Percentiles rank a stretch among this genome's conserved stretches.
phyloP scores from a whole-genome alignment of 345 rosid genomes.

The Gossypium bickii region DNA sequence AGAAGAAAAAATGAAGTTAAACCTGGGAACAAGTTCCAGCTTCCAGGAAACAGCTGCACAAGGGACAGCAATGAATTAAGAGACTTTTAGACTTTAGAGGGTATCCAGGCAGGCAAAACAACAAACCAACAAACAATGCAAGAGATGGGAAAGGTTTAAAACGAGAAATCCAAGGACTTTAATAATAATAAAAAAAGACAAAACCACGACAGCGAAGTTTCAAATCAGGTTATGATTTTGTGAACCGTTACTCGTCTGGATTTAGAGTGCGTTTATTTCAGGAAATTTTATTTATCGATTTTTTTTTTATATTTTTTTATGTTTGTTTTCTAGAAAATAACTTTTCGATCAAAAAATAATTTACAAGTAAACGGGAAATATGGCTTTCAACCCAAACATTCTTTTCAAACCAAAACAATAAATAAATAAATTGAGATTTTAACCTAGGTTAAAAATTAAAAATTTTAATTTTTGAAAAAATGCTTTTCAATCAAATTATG shows the following conservation, averaged over 20 bases:
- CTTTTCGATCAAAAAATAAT: too few species aligned
- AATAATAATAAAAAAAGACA: not conserved
- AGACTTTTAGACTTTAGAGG: not conserved
- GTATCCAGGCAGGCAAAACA: not conserved
- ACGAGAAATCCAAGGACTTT: not conserved
- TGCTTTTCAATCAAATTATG: too few species aligned
- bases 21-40: not conserved
- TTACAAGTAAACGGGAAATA: too few species aligned
- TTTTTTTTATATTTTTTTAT: too few species aligned
- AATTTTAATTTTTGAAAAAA: too few species aligned
- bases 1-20: not conserved
- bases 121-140: not conserved
- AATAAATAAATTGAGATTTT: too few species aligned
- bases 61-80: not conserved
- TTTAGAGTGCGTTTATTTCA: not conserved
- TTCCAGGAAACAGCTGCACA: not conserved
- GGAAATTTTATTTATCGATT: too few species aligned
- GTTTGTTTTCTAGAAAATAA: too few species aligned
- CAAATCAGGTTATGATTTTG: not conserved
- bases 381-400: too few species aligned
- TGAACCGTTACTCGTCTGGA: not conserved
- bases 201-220: not conserved
- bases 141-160: not conserved
- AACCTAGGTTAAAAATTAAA: too few species aligned
- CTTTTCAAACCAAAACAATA: too few species aligned